Base-by-base conservation (phyloP, 495 filamentous ascomycete genomes). In the Amphirosellinia nigrospora region DNA sequence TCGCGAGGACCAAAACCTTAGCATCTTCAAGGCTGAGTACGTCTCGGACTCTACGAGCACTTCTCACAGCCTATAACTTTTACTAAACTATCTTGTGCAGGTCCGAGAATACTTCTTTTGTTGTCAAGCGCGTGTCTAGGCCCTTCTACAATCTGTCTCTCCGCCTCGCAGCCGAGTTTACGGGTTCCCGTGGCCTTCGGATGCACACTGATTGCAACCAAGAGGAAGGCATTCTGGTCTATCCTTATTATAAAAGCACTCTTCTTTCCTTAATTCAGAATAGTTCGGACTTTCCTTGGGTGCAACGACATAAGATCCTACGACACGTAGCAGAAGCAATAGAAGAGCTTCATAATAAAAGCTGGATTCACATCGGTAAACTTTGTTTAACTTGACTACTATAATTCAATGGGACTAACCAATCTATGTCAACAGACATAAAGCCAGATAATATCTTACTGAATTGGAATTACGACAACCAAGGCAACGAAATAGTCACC, bases 401-500 rank as follows among this genome's bases (percentile, higher is more conserved):
- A 34, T 69, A 66, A 64, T 61, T 52, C 39, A 45, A 70, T 34
- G 70, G 56, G 71, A 66, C 69, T 73, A 65, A 73, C 55, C 34
- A 66, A 74, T 72, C 26, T 70, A 72, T 72, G 62, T 74, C 68
- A 56, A 60, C 58, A 80, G 78, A 80, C 74, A 62, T 80, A 21
- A 80, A 80, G 64, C 78, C 78, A 71, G 72, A 78, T 65, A 79
- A 80, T 60, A 75, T 80, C 52, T 70, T 79, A 32, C 66, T 80
- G 38, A 75, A 79, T 73, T 79, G 72, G 78, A 72, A 66, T 72
- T 64, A 28, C 64, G 77, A 80, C 45, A 45, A 75, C 41, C 69
- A 73, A 64, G 72, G 77, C 7, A 75, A 74, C 64, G 69, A 72
- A 72, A 71, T 68, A 63, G 72, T 79, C 23, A 78, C 70, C 45